These are phyloP conservation scores for Poronia punctata DNA, from an alignment of 495 filamentous ascomycete species.

Conservation along the genomic window DNA sequence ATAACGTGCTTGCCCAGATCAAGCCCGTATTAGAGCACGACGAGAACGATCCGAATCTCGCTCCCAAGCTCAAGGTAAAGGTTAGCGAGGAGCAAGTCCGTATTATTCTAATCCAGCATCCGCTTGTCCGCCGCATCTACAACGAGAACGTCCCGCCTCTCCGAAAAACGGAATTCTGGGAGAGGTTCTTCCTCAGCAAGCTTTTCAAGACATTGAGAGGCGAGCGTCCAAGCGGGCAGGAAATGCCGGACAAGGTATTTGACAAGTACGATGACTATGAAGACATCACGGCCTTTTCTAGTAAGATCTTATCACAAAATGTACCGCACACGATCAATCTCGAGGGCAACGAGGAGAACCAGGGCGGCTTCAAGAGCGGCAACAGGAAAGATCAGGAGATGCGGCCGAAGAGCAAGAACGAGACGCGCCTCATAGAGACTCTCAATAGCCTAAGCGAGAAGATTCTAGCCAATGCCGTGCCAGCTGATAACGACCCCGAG, in stretches of 20 bases:
- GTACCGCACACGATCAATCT: slow-evolving; percentile 87
- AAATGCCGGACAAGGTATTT: slow-evolving; percentile 64
- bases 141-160: slow-evolving; percentile 88
- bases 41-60: slow-evolving; percentile 18
- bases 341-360: slow-evolving; percentile 87
- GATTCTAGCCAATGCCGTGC: slow-evolving; percentile 77
- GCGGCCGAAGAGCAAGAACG: slow-evolving; percentile 50
- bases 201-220: slow-evolving; percentile 89
- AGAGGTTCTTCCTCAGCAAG: slow-evolving; percentile 80
- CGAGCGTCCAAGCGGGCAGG: slow-evolving; percentile 68
- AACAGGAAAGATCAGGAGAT: slow-evolving; percentile 85
- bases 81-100: slow-evolving; percentile 89
- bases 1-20: slow-evolving; percentile 88
- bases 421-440: slow-evolving; percentile 63
- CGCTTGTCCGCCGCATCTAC: slow-evolving; percentile 82
- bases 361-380: slow-evolving; percentile 57
- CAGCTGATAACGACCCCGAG: slow-evolving; percentile 61
- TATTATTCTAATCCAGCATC: slow-evolving; percentile 87
- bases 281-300: slow-evolving; percentile 46
- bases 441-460: slow-evolving; percentile 85
- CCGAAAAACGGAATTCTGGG: slow-evolving; percentile 78
- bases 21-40: slow-evolving; percentile 69
- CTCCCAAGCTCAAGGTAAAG: slow-evolving; percentile 67
- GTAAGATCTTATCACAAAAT: slow-evolving; percentile 47
- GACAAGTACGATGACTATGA: slow-evolving; percentile 76